Evolutionary conservation across 2,329 filamentous ascomycete genomes (phyloP).

Genomic region (Cladosporium sphaerospermum): DNA sequence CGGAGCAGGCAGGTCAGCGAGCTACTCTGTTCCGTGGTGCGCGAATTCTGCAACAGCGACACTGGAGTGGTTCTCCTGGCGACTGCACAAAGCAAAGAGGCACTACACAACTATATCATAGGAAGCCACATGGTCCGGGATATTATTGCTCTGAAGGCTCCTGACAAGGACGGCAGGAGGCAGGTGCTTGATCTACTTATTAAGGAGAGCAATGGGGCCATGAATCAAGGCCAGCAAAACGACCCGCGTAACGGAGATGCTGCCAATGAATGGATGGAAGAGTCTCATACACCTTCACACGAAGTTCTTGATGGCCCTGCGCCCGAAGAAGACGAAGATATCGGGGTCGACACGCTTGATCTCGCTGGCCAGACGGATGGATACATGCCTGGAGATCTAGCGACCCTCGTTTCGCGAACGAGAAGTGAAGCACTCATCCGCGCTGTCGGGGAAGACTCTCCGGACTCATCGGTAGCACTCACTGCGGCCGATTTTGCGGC

Average conservation of each 20-base stretch:
- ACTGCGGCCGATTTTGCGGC: slow-evolving; percentile 70
- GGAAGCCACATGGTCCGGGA: slow-evolving; percentile 89
- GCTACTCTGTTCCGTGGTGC: slow-evolving; percentile 72
- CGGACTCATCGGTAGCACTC: slow-evolving; percentile 55
- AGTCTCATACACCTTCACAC: slow-evolving; percentile 47
- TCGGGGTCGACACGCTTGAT: slow-evolving; percentile 81
- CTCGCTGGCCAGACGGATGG: slow-evolving; percentile 91
- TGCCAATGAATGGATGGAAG: slow-evolving; percentile 62
- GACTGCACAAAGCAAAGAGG: slow-evolving; percentile 88
- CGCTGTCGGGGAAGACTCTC: slow-evolving; percentile 49
- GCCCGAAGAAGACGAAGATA: slow-evolving; percentile 54
- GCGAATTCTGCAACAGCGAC: slow-evolving; percentile 73
- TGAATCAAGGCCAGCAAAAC: slow-evolving; percentile 13
- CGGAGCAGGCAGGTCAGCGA: slow-evolving; percentile 90
- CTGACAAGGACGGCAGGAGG: slow-evolving; percentile 82
- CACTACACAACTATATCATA: slow-evolving; percentile 81
- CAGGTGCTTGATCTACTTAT: slow-evolving; percentile 78
- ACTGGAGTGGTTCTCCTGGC: slow-evolving; percentile 81
- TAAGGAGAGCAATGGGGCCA: slow-evolving; percentile 25
- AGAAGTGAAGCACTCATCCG: slow-evolving; percentile 90
- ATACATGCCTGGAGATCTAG: slow-evolving; percentile 94
- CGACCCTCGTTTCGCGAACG: slow-evolving; percentile 76
- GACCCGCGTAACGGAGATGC: slow-evolving; percentile 13
- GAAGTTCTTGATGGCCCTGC: slow-evolving; percentile 31
- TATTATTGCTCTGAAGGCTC: slow-evolving; percentile 81